Conservation (phyloP, 495 filamentous ascomycete genomes). For the Penicillium canescens region DNA sequence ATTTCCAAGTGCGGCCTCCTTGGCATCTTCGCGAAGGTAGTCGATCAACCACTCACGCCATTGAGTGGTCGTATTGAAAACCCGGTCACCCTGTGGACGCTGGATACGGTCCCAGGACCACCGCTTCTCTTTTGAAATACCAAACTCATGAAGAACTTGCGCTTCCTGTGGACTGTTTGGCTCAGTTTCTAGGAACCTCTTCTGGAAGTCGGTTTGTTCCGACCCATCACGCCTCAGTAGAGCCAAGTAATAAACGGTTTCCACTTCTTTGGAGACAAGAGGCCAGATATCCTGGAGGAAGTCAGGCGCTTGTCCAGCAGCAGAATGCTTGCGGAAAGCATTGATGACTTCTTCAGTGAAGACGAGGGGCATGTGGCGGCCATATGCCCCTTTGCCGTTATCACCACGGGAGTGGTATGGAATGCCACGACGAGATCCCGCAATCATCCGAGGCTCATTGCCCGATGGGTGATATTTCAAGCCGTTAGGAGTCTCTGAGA, state of each 20-base stretch:
- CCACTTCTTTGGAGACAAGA: slow-evolving; percentile 18
- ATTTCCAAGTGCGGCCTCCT: slow-evolving; percentile 16
- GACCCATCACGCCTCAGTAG: slow-evolving; percentile 9
- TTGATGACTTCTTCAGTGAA: slow-evolving; percentile 17
- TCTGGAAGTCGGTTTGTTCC: slow-evolving; percentile 4
- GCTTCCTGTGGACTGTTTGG: slow-evolving; percentile 10
- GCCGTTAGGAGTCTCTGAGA: too few relatives aligned
- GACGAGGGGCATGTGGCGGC: slow-evolving; percentile 14
- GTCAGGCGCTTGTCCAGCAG: slow-evolving; percentile 10
- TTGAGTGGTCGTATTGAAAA: not conserved
- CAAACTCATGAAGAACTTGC: slow-evolving; percentile 6
- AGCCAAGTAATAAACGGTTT: slow-evolving; percentile 17
- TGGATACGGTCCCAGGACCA: too few relatives aligned
- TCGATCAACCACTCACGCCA: too few relatives aligned
- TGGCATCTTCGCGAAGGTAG: not conserved
- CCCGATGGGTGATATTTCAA: slow-evolving; percentile 10
- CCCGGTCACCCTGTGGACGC: too few relatives aligned
- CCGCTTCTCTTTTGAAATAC: too few relatives aligned
- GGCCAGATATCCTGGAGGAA: slow-evolving; percentile 20
- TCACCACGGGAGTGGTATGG: slow-evolving; percentile 23
- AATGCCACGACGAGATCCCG: slow-evolving; percentile 21
- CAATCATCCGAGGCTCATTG: slow-evolving; percentile 16
- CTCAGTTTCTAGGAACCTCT: slow-evolving; percentile 6
- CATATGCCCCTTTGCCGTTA: slow-evolving; percentile 15
- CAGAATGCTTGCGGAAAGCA: slow-evolving; percentile 12